A percentile compares a stretch with the other conserved stretches of the same genome.
These are phyloP conservation scores for Abrus pulchellus DNA, from an alignment of 306 rosid genomes.

Conservation along the genomic window DNA sequence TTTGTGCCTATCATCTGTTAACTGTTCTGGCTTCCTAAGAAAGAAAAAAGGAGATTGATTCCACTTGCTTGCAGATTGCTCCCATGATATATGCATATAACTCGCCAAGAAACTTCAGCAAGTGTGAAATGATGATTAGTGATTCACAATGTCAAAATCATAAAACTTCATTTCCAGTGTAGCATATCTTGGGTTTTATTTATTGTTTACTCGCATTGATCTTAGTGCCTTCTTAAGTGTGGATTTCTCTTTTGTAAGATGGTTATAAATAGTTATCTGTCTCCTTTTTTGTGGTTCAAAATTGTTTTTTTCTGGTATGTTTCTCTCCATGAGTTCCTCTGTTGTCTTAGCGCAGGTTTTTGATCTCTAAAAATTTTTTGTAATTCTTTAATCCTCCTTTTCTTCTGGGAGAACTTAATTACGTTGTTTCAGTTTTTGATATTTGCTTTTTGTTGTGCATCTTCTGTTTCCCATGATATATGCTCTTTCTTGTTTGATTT, in stretches of 20 bases:
- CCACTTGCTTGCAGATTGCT: conserved; percentile 18
- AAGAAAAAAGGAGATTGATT: conserved; percentile 12
- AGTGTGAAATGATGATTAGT: conserved; percentile 18
- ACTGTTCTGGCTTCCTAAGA: not conserved
- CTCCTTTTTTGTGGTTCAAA: not conserved
- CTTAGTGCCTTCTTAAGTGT: not conserved
- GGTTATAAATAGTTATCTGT: conserved; percentile 1
- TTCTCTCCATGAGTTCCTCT: conserved; percentile 11
- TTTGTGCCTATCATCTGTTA: not conserved
- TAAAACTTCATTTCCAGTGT: not conserved
- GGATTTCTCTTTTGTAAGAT: conserved; percentile 12
- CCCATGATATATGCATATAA: conserved; percentile 14
- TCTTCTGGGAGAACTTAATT: conserved; percentile 2
- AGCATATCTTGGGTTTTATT: not conserved
- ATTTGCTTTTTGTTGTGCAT: not conserved
- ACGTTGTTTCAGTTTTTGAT: not conserved
- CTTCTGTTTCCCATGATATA: conserved; percentile 7
- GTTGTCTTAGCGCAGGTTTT: conserved; percentile 5
- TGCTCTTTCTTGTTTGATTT: conserved; percentile 41
- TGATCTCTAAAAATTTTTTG: conserved; percentile 9
- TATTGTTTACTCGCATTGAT: not conserved
- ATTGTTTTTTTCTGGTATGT: not conserved
- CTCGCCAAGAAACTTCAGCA: conserved; percentile 11
- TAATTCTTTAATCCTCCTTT: conserved; percentile 21
- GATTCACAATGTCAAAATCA: conserved; percentile 8